Evolutionary conservation across 2,329 filamentous ascomycete genomes (phyloP), one percentile per base, ranked within the genome.

Genomic region (Metarhizium humberi): DNA sequence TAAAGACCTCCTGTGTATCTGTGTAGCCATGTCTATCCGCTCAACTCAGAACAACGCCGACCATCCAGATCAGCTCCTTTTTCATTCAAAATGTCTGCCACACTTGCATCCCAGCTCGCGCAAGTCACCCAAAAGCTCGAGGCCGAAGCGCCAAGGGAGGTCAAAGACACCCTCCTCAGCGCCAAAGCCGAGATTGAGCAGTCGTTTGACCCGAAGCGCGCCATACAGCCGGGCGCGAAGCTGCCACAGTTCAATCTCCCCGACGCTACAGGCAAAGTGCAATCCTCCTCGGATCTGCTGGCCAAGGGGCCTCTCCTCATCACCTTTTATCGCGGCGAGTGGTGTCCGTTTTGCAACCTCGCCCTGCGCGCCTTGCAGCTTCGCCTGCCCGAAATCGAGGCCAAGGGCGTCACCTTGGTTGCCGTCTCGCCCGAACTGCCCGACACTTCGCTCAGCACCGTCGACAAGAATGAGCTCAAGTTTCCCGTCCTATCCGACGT

Each of bases 331-430:
- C 74, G 74, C 50, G 73, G 73, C 16, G 64, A 66, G 52, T 76
- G 74, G 74, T 77, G 74, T 56, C 73, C 74, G 1, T 75, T 66
- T 66, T 76, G 74, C 66, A 76, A 75, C 61, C 52, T 75, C 16
- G 66, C 67, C 1, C 62, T 75, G 20, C 61, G 54, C 5, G 63
- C 64, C 20, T 61, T 75, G 0, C 72, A 75, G 56, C 60, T 65
- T 46, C 62, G 66, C 56, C 63, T 74, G 11, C 57, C 61, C 1
- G 66, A 70, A 0, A 70, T 75, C 58, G 52, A 62, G 46, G 64
- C 68, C 13, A 67, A 64, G 29, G 70, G 71, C 13, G 71, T 73
- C 29, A 71, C 69, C 2, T 64, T 76, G 0, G 70, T 75, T 1
- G 73, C 73, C 36, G 66, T 76, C 56, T 68, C 73, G 0, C 72